Conservation (phyloP, 768 basidiomycete genomes). For the Amanita inopinata region DNA sequence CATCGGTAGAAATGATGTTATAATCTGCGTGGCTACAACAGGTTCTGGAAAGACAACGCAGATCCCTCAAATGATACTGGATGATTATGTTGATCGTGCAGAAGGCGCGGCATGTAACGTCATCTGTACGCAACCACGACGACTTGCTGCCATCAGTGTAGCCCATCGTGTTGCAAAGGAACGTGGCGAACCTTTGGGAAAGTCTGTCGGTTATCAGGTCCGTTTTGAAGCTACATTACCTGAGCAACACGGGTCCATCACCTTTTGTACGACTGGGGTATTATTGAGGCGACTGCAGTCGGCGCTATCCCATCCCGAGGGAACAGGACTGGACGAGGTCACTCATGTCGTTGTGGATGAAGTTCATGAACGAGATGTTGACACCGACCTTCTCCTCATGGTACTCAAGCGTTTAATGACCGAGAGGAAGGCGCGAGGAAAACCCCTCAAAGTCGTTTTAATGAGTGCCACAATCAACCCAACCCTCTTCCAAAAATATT, state of each 20-base stretch:
- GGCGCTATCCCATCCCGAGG: constrained; percentile 20
- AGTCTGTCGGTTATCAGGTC: constrained; percentile 82
- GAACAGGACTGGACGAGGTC: constrained; percentile 55
- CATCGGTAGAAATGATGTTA: constrained; percentile 72
- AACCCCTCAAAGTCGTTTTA: constrained; percentile 77
- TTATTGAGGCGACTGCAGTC: constrained; percentile 82
- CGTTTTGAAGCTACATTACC: constrained; percentile 81
- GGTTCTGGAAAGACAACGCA: constrained; percentile 95
- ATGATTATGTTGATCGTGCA: constrained; percentile 69
- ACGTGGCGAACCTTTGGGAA: constrained; percentile 63
- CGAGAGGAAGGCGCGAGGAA: constrained; percentile 58
- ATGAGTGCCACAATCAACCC: constrained; percentile 98
- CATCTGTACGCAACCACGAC: constrained; percentile 87
- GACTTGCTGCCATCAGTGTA: constrained; percentile 86
- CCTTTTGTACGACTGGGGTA: constrained; percentile 89
- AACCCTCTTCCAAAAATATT: constrained; percentile 81
- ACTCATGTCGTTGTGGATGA: constrained; percentile 93
- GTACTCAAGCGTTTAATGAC: constrained; percentile 77
- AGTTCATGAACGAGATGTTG: constrained; percentile 92
- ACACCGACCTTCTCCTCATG: constrained; percentile 83
- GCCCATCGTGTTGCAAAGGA: constrained; percentile 89
- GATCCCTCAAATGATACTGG: constrained; percentile 86
- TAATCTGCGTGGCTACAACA: constrained; percentile 82
- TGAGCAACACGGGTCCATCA: constrained; percentile 72
- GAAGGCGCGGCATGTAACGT: constrained; percentile 82